Base-by-base conservation (phyloP, 208 protist genomes). In the Wallacemonas sp. region DNA sequence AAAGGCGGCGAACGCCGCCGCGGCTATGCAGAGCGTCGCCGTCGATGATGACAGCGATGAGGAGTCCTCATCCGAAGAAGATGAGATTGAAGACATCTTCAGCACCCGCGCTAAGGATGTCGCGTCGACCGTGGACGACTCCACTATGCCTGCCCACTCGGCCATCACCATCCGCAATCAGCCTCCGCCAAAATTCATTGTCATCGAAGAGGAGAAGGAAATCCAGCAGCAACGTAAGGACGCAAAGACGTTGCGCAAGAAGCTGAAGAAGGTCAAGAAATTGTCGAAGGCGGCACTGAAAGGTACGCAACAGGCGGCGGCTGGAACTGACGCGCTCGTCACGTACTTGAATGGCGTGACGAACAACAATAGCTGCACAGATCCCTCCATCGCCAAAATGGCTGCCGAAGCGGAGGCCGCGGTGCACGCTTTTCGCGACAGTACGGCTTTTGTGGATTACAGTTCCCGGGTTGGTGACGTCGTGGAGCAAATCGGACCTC, bases 121-220 rank as follows among this genome's bases (percentile, higher is more conserved):
- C 13, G 27, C 58, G 9, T 53, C 65, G 2, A 34, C 30, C 17
- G 4, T 9, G 30, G 50, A 38, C 32, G 55, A 32, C 44, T 57
- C 64, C 1, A 66, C 39, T 19, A 57, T 38, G 39, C 68, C 69
- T 1, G 54, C 65, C 17, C 63, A 62, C 8, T 72, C 75, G 0
- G 75, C 75, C 61, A 70, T 76, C 29, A 62, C 75, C 0, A 68
- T 76, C 4, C 75, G 75, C 32, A 81, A 71, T 44, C 54, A 70
- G 36, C 68, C 68, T 3, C 61, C 64, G 0, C 64, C 66, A 2
- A 60, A 66, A 45, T 81, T 75, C 45, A 45, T 81, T 29, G 50
- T 45, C 26, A 9, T 76, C 5, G 69, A 76, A 52, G 75, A 81
- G 48, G 75, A 81, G 54, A 66, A 68, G 45, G 37, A 42, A 2